A percentile compares a stretch with the other conserved stretches of the same genome.
Conservation (phyloP, 2,329 filamentous ascomycete species). For the Calonectria pauciramosa region DNA sequence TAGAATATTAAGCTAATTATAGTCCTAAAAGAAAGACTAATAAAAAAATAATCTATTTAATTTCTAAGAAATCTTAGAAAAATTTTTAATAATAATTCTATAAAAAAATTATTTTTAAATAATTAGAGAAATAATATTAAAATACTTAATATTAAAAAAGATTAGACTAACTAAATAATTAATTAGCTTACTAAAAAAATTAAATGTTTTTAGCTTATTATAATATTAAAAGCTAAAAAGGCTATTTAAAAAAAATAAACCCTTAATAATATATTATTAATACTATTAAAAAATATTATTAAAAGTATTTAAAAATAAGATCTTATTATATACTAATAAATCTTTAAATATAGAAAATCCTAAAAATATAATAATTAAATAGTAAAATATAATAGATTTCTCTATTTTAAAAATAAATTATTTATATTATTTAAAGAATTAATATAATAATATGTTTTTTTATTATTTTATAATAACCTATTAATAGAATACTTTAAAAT, state of each 20-base stretch:
- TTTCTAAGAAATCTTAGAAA: not conserved
- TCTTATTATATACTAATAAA: not conserved
- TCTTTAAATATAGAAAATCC: not conserved
- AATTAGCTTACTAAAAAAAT: not conserved
- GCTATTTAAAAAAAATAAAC: not conserved
- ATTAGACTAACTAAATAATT: not conserved
- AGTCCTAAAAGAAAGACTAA: no score
- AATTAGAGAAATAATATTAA: not conserved
- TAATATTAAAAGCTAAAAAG: no score
- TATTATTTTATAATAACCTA: not conserved
- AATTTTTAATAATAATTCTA: not conserved
- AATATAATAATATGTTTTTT: not conserved
- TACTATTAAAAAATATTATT: not conserved
- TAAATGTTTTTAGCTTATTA: not conserved
- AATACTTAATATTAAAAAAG: not conserved
- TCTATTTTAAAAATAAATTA: not conserved
- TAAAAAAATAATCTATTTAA: no score
- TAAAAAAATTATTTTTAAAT: not conserved
- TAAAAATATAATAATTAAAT: not conserved
- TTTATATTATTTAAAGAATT: not conserved
- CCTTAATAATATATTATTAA: not conserved
- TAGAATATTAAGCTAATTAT: no score
- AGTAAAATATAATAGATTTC: not conserved
- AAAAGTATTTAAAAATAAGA: not conserved
- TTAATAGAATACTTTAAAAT: not conserved